Base-by-base conservation (phyloP, 805 yeast genomes). In the Wickerhamomyces queroliae region DNA sequence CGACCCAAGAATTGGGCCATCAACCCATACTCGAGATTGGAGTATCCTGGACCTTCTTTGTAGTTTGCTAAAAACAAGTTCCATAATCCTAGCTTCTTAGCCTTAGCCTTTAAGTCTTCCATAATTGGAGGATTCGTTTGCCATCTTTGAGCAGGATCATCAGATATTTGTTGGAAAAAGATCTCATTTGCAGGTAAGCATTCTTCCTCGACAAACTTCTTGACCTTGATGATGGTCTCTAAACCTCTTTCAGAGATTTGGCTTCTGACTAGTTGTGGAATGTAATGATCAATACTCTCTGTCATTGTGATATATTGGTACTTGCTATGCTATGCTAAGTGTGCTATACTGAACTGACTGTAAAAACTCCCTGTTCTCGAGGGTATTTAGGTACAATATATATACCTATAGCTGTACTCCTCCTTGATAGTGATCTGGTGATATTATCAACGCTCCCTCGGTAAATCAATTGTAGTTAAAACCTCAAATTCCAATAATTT, bases 1-100 rank as follows among this genome's bases (percentile, higher is more conserved):
- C 75, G 63, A 12, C 85, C 86, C 52, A 78, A 62, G 52, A 75
- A 74, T 52, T 70, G 74, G 2, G 82, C 81, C 83, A 79, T 76
- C 38, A 79, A 55, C 0, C 80, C 85, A 50, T 79, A 79, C 51
- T 79, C 85, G 46, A 78, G 57, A 54, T 78, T 78, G 35, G 81
- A 64, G 56, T 53, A 78, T 6, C 80, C 81, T 3, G 82, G 76
- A 22, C 80, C 77, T 42, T 53, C 70, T 13, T 52, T 47, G 67
- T 75, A 52, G 52, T 69, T 54, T 33, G 66, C 63, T 26, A 47
- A 76, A 46, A 78, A 78, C 64, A 79, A 55, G 55, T 78, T 79
- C 83, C 83, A 78, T 15, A 79, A 61, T 0, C 82, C 82, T 41
- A 69, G 59, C 35, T 62, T 61, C 42, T 61, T 62, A 7, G 84